Evolutionary conservation across 1,284 basidiomycete species (phyloP), one percentile per base, ranked within the genome.

Genomic region (Leccinum holopus): DNA sequence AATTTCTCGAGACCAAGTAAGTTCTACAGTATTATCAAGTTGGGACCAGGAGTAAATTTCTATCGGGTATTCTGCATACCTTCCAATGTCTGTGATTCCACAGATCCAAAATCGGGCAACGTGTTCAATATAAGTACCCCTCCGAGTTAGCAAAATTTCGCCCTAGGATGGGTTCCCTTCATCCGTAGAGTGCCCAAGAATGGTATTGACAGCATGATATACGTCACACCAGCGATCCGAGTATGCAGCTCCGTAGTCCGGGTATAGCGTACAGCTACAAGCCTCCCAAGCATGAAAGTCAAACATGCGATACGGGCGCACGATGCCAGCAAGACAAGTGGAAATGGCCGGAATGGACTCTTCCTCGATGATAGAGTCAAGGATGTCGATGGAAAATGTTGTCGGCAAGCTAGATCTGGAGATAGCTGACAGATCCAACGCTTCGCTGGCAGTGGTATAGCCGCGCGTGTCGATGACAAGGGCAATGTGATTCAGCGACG

Each of bases 381-480:
- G 44, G 18, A 47, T 5, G 8, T 47, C 2, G 5, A 47, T 7
- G 11, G 3, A 47, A 47, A 47, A 47, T 2, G 6, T 3, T 52
- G 51, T 52, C 28, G 14, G 51, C 6, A 52, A 10, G 14, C 25
- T 52, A 1, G 25, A 25, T 28, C 8, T 52, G 16, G 51, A 30
- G 25, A 10, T 5, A 11, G 51, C 7, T 7, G 8, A 30, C 3
- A 4, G 7, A 52, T 25, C 25, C 14, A 30, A 52, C 14, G 25
- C 4, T 30, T 30, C 8, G 16, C 14, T 52, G 14, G 28, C 4
- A 28, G 25, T 5, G n/a, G 49, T 63, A 49, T 54, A 63, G 30
- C 55, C 55, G 0, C 35, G 32, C 3, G 58, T 57, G 28, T 63
- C 58, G 10, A 64, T 16, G 11, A 41, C 49, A 7, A 63, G 49